These are phyloP conservation scores for Ramalina intermedia DNA, from an alignment of 495 filamentous ascomycete species.

Conservation along the genomic window DNA sequence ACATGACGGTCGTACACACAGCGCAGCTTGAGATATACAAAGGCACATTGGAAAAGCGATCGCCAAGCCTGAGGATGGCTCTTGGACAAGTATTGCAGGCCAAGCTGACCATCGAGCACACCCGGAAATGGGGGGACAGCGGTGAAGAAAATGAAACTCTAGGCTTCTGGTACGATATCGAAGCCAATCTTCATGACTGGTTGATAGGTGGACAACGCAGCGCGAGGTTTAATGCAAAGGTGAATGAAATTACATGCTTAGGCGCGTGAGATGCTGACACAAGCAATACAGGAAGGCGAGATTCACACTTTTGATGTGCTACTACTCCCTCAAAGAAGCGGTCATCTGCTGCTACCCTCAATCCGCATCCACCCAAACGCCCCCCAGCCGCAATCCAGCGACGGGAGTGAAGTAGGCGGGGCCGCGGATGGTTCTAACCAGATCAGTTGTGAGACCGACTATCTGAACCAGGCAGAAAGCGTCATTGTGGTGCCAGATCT, in stretches of 20 bases:
- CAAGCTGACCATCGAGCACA: slow-evolving; percentile 59
- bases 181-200: slow-evolving; percentile 64
- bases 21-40: slow-evolving; percentile 25
- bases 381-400: background rate
- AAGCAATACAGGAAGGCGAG: slow-evolving; percentile 27
- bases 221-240: slow-evolving; percentile 52
- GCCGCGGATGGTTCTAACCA: background rate
- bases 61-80: slow-evolving; percentile 22
- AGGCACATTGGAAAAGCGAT: too few relatives aligned
- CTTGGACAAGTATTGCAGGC: slow-evolving; percentile 59
- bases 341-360: slow-evolving; percentile 57
- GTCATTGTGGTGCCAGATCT: slow-evolving; percentile 65
- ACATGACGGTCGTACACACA: slow-evolving; percentile 70
- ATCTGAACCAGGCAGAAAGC: slow-evolving; percentile 58
- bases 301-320: slow-evolving; percentile 42
- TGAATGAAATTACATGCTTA: slow-evolving; percentile 17
- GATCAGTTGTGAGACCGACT: slow-evolving; percentile 64
- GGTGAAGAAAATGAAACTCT: slow-evolving; percentile 33
- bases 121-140: slow-evolving; percentile 57
- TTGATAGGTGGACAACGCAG: slow-evolving; percentile 68
- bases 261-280: slow-evolving; percentile 8
- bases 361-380: slow-evolving; percentile 48
- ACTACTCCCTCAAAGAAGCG: slow-evolving; percentile 64
- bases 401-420: slow-evolving; percentile 4
- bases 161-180: slow-evolving; percentile 74